Percentiles rank a stretch among this genome's conserved stretches.
Evolutionary conservation across 1,284 basidiomycete species (phyloP).

Genomic region (Boletus calvinii): DNA sequence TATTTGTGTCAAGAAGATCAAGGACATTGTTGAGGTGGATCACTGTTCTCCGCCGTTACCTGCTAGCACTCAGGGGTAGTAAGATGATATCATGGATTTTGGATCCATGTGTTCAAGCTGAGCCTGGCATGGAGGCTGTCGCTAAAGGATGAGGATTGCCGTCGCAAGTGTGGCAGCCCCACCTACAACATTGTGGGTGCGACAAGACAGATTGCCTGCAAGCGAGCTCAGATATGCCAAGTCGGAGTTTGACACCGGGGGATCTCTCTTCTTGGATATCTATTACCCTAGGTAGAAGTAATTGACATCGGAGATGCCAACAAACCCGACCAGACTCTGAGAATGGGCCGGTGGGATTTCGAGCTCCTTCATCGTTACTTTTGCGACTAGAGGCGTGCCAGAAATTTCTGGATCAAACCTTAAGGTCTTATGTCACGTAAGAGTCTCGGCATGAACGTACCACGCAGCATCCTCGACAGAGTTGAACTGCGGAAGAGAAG

Average conservation of each 20-base stretch:
- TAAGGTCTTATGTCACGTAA: slow-evolving; percentile 21
- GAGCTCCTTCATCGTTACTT: slow-evolving; percentile 6
- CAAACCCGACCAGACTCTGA: slow-evolving; percentile 9
- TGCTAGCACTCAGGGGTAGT: slow-evolving; percentile 5
- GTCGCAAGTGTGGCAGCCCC: slow-evolving; percentile 8
- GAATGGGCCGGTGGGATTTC: slow-evolving; percentile 7
- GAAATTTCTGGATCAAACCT: slow-evolving; percentile 17
- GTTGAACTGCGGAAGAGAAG: slow-evolving; percentile 11
- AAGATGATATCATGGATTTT: slow-evolving; percentile 8
- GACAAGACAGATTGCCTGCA: slow-evolving; percentile 9
- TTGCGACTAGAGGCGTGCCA: background rate
- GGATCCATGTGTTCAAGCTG: background rate
- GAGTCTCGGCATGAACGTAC: background rate
- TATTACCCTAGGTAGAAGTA: slow-evolving; percentile 4
- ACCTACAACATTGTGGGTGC: slow-evolving; percentile 4
- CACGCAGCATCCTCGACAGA: slow-evolving; percentile 1
- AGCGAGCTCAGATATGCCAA: slow-evolving; percentile 10
- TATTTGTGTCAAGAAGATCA: background rate
- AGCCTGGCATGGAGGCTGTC: background rate
- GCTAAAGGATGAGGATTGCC: slow-evolving; percentile 1
- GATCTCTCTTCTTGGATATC: background rate
- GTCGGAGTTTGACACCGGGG: slow-evolving; percentile 16
- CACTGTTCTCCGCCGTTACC: slow-evolving; percentile 1
- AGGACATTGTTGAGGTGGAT: background rate
- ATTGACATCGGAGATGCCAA: slow-evolving; percentile 25